phyloP scores from a whole-genome alignment of 2,329 filamentous ascomycete species.

The Talaromyces sp. region DNA sequence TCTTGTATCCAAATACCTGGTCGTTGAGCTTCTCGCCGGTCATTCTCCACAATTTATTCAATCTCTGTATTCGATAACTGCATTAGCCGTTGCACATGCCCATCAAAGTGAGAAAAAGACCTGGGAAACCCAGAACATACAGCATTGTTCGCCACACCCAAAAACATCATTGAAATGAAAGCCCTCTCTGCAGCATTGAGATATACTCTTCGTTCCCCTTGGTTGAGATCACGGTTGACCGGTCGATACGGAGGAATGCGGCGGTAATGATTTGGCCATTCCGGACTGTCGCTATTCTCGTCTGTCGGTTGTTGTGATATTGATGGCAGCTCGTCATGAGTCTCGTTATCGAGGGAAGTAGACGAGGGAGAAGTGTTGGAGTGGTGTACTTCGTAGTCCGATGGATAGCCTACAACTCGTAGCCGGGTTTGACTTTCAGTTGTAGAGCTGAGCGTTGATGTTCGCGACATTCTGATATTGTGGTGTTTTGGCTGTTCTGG shows the following conservation, averaged over 20 bases:
- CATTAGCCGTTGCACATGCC: not conserved
- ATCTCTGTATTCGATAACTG: constrained; percentile 25
- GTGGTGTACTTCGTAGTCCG: constrained; percentile 20
- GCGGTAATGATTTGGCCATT: constrained; percentile 51
- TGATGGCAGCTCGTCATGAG: not conserved
- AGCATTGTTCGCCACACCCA: constrained; percentile 47
- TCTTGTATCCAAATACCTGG: constrained; percentile 51
- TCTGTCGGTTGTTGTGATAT: not conserved
- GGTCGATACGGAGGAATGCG: constrained; percentile 51
- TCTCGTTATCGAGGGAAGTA: not conserved
- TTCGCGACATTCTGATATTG: constrained; percentile 8
- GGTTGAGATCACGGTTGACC: constrained; percentile 45
- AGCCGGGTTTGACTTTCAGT: not conserved
- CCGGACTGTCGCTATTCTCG: constrained; percentile 15
- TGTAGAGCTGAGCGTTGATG: not conserved
- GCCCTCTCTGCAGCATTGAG: constrained; percentile 46
- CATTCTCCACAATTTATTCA: constrained; percentile 49
- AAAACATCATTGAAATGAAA: constrained; percentile 54
- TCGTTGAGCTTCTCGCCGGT: constrained; percentile 53
- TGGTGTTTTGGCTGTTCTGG: not conserved
- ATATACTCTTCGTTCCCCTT: constrained; percentile 45
- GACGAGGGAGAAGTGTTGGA: constrained; percentile 23
- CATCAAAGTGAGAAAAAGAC: too few species aligned
- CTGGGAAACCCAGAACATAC: constrained; percentile 26
- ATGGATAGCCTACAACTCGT: constrained; percentile 12